A percentile compares a stretch with the other conserved stretches of the same genome.
Evolutionary conservation across 202 grass and related monocot genomes (phyloP).

Genomic region (Alloteropsis angusta): DNA sequence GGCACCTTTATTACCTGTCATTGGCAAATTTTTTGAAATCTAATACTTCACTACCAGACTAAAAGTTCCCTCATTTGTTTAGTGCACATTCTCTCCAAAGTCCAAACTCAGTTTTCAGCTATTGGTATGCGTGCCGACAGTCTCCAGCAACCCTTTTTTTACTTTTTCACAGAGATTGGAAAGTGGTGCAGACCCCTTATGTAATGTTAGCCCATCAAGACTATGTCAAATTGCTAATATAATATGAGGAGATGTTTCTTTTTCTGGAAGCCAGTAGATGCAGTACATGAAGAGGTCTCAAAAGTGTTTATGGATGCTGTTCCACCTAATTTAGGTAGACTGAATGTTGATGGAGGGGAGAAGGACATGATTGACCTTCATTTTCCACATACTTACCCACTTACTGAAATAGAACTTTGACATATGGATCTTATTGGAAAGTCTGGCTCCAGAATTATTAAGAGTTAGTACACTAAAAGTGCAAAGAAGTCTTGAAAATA

Average conservation of each 20-base stretch:
- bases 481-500: background rate
- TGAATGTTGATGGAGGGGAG: background rate
- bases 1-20: conserved; percentile 26
- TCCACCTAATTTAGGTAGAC: conserved; percentile 25
- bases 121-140: conserved; percentile 10
- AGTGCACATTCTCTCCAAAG: background rate
- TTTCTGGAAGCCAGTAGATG: background rate
- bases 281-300: background rate
- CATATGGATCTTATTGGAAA: background rate
- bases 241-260: background rate
- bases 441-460: background rate
- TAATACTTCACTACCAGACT: conserved; percentile 2
- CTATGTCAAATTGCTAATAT: background rate
- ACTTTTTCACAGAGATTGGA: background rate
- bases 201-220: conserved; percentile 3
- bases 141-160: background rate
- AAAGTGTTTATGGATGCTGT: background rate
- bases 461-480: conserved; percentile 10
- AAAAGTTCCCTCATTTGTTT: conserved; percentile 17
- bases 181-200: background rate
- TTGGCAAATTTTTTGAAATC: conserved; percentile 20
- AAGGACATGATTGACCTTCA: background rate
- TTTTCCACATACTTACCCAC: background rate
- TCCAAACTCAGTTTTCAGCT: background rate
- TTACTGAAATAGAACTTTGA: background rate